These are phyloP conservation scores for Globisporangium alternatum DNA, from an alignment of 352 stramenopile species.

Conservation along the genomic window DNA sequence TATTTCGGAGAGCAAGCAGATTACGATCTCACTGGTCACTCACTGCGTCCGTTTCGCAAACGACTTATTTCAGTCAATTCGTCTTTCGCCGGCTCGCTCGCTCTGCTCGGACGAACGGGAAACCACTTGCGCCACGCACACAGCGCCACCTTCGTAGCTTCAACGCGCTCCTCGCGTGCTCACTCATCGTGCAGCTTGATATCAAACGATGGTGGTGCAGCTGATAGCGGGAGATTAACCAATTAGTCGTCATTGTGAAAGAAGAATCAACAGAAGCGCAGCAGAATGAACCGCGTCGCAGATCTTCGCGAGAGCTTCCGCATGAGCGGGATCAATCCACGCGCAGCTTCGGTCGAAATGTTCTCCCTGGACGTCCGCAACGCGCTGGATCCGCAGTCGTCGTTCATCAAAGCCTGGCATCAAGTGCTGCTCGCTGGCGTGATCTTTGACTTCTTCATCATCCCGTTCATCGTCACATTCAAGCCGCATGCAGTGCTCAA, in stretches of 20 bases:
- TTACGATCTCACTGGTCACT: not conserved
- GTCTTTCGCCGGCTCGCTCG: not conserved
- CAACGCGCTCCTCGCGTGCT: not conserved
- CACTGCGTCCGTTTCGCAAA: not conserved
- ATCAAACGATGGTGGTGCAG: not conserved
- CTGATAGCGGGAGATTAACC: not conserved
- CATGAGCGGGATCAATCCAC: not conserved
- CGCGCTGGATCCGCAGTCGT: slow-evolving; percentile 49
- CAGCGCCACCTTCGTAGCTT: not conserved
- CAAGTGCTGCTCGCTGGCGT: slow-evolving; percentile 49
- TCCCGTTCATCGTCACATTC: slow-evolving; percentile 59
- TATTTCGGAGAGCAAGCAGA: not conserved
- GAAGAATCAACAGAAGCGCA: not conserved
- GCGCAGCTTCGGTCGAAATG: not conserved
- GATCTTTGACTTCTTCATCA: slow-evolving; percentile 51
- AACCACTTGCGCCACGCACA: not conserved
- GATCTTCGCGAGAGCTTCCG: slow-evolving; percentile 15
- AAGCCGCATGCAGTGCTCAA: slow-evolving; percentile 21
- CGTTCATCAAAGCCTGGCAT: slow-evolving; percentile 45
- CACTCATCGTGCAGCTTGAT: not conserved
- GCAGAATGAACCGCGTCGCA: slow-evolving; percentile 7
- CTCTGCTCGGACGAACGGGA: not conserved
- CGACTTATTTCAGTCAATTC: slow-evolving; percentile 1
- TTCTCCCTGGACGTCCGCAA: slow-evolving; percentile 23
- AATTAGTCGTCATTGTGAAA: not conserved